Evolutionary conservation across 371 early-diverging fungal species (phyloP).

Genomic region (Chytridium lagenaria): DNA sequence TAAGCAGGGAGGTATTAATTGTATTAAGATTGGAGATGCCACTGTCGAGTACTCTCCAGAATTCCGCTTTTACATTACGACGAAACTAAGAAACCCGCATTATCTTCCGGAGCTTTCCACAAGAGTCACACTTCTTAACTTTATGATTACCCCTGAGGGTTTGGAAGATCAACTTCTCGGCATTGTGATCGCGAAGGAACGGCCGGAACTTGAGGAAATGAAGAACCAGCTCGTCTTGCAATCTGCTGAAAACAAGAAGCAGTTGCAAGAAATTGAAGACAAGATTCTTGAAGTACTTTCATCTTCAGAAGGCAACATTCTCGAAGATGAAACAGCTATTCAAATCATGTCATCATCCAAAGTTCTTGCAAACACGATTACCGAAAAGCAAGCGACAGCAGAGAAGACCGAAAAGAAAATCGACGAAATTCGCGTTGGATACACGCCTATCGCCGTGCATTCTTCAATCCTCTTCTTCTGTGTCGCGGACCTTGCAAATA

Average conservation of each 20-base stretch:
- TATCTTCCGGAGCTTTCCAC: constrained; percentile 64
- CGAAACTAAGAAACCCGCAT: constrained; percentile 61
- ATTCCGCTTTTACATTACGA: constrained; percentile 63
- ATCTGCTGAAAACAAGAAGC: constrained; percentile 62
- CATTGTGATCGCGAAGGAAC: constrained; percentile 64
- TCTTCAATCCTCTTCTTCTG: constrained; percentile 61
- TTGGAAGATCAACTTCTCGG: constrained; percentile 64
- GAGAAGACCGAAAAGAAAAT: constrained; percentile 62
- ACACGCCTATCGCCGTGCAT: constrained; percentile 58
- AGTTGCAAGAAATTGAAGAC: constrained; percentile 61
- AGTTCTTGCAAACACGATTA: constrained; percentile 58
- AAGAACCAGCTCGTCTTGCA: constrained; percentile 60
- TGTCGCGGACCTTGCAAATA: constrained; percentile 61
- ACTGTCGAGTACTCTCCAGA: constrained; percentile 64
- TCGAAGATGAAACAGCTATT: constrained; percentile 65
- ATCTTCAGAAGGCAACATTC: constrained; percentile 59
- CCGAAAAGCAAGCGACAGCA: constrained; percentile 59
- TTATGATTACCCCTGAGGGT: constrained; percentile 65
- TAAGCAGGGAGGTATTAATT: constrained; percentile 61
- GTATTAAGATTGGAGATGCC: constrained; percentile 61
- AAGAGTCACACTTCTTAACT: constrained; percentile 60
- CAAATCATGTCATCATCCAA: constrained; percentile 63
- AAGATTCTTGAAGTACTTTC: constrained; percentile 62
- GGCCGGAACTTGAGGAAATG: constrained; percentile 64
- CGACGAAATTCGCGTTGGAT: constrained; percentile 62